phyloP scores from a whole-genome alignment of 441 rosid genomes.

The Jatropha podagrica region DNA sequence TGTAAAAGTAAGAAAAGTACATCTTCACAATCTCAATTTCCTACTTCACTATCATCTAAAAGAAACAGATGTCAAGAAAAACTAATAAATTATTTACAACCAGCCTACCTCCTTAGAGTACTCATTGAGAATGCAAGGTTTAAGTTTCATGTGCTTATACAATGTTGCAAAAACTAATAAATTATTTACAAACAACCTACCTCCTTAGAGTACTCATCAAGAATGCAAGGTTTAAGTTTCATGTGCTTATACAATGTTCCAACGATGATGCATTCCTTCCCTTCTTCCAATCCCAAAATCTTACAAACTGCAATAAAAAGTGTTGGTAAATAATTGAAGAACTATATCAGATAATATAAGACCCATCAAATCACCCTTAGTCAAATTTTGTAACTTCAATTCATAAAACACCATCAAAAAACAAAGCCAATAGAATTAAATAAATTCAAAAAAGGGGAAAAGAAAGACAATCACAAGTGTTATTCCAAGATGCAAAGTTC shows the following conservation, averaged over 20 bases:
- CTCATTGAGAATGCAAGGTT: conserved; percentile 93
- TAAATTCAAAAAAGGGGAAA: background rate
- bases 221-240: conserved; percentile 95
- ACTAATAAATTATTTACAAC: conserved; percentile 7
- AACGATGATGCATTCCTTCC: conserved; percentile 82
- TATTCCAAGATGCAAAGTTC: background rate
- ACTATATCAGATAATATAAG: conserved; percentile 11
- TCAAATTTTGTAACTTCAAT: background rate
- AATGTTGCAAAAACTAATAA: conserved; percentile 66
- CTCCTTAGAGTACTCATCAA: conserved; percentile 97
- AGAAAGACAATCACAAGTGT: background rate
- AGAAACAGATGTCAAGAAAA: conserved; percentile 10
- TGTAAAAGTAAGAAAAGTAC: conserved; percentile 30
- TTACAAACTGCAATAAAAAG: conserved; percentile 62
- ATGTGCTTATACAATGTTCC: conserved; percentile 94
- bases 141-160: conserved; percentile 96
- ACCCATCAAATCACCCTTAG: background rate
- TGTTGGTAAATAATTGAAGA: conserved; percentile 3
- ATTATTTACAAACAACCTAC: conserved; percentile 32
- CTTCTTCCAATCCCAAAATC: conserved; percentile 76
- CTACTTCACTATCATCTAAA: conserved; percentile 13
- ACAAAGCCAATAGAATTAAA: background rate
- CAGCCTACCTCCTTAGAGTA: conserved; percentile 83
- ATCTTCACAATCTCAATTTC: conserved; percentile 4
- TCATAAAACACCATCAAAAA: background rate